Conservation (phyloP, 352 stramenopile genomes). For the Globisporangium acanthophoron region DNA sequence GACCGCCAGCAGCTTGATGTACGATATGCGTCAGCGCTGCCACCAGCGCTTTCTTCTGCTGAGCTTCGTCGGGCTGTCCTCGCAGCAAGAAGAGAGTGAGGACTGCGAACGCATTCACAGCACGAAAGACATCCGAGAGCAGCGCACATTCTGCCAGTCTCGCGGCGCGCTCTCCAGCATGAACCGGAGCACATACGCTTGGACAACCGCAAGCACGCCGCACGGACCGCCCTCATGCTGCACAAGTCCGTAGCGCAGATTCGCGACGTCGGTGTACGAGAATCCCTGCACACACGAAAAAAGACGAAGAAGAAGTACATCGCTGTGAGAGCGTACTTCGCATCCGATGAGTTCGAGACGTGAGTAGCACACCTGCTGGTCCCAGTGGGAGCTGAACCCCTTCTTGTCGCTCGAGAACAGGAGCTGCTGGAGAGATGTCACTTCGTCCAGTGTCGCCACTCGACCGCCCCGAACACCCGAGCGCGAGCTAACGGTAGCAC, state of each 20-base stretch:
- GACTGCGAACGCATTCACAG: not conserved
- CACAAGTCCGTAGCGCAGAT: conserved; percentile 86
- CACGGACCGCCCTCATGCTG: conserved; percentile 93
- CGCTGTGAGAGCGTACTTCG: not conserved
- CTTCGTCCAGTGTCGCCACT: conserved; percentile 29
- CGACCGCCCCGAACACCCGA: conserved; percentile 5
- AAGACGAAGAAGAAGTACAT: not conserved
- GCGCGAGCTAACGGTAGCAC: not conserved
- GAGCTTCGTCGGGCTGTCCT: conserved; percentile 26
- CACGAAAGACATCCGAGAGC: not conserved
- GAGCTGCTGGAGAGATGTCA: conserved; percentile 44
- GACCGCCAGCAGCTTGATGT: conserved; percentile 40
- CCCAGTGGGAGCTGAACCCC: conserved; percentile 61
- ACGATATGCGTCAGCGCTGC: conserved; percentile 59
- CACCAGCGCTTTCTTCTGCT: conserved; percentile 39
- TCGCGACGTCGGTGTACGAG: conserved; percentile 37
- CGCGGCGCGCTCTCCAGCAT: conserved; percentile 34
- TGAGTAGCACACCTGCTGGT: conserved; percentile 38
- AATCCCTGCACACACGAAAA: conserved; percentile 39
- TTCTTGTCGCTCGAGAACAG: conserved; percentile 55
- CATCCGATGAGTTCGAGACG: not conserved
- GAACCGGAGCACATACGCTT: conserved; percentile 88
- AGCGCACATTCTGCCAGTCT: conserved; percentile 67
- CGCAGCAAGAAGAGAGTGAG: not conserved
- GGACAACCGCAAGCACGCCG: conserved; percentile 91